Base-by-base conservation (phyloP, 352 stramenopile genomes). In the Globisporangium uncinulatum region DNA sequence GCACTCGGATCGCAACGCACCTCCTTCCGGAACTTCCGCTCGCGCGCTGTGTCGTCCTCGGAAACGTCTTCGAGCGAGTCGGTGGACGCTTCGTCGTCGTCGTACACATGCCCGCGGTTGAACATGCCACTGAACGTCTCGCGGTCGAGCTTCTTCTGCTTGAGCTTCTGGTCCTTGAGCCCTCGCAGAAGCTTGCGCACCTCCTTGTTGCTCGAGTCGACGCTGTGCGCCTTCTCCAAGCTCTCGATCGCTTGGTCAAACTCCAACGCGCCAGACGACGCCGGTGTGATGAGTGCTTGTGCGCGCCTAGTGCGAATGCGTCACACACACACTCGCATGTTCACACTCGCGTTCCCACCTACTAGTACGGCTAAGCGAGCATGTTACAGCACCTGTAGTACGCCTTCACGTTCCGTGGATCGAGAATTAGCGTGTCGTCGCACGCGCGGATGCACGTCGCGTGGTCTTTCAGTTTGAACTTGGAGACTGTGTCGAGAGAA, bases 61-160 rank as follows among this genome's bases (percentile, higher is more conserved):
- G 64, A 8, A 11, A 1, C 36, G 19, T 68, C 49, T 41, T 57
- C 45, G 13, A 50, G 32, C 0, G 51, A 36, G 17, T 37, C 21
- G 3, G 53, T 57, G 4, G 66, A 34, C 13, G 39, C 39, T 3
- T 44, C 36, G 10, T 67, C 56, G n/a, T 75, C 65, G 19, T 75
- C 66, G 45, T 88, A 89, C 5, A 94, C 69, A 24, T 76, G 54
- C 0, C 85, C 85, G 51, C 83, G 77, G 24, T 86, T 62, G 42
- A 93, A 94, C 85, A 94, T 92, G 15, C 83, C 85, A 11, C 67
- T 89, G 62, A 94, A 94, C 5, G 84, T 94, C 10, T 76, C 66
- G 51, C 79, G 78, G 49, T 94, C 85, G 17, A 89, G 59, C 37
- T 79, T 56, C 17, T 71, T 77, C 58, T 94, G 85, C 24, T 78